Evolutionary conservation across 805 yeast species (phyloP).

Genomic region (Blastobotrys mokoenaii): DNA sequence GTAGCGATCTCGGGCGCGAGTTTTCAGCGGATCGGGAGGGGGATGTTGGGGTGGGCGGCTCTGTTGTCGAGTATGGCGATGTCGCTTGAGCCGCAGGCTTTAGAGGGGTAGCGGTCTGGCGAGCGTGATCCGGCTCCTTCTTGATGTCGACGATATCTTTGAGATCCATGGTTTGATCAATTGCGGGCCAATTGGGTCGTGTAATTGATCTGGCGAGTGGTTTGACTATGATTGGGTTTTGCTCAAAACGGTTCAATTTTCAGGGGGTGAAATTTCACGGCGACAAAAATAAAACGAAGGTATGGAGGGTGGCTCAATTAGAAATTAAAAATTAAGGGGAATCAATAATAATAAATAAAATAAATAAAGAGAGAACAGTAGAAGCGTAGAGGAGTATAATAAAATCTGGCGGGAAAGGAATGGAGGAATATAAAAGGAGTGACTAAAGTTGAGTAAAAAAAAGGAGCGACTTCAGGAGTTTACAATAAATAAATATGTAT

Average conservation of each 20-base stretch:
- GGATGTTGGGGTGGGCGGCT: conserved; percentile 14
- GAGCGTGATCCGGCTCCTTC: too few species aligned
- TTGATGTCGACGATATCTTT: conserved; percentile 13
- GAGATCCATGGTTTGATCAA: conserved; percentile 8
- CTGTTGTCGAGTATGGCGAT: background rate
- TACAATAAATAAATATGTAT: background rate
- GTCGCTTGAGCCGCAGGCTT: background rate
- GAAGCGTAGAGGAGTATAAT: background rate
- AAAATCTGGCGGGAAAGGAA: background rate
- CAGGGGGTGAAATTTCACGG: too few species aligned
- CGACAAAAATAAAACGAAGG: too few species aligned
- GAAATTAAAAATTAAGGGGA: too few species aligned
- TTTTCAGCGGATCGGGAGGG: conserved; percentile 2
- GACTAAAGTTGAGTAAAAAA: conserved; percentile 1
- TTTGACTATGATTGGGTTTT: background rate
- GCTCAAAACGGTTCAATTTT: background rate
- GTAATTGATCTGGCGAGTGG: too few species aligned
- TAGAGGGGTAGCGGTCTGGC: background rate
- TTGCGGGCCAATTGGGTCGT: background rate
- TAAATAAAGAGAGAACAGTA: background rate
- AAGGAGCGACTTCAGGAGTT: background rate
- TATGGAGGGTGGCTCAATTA: too few species aligned
- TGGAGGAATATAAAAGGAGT: background rate
- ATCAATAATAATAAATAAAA: background rate
- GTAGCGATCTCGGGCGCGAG: conserved; percentile 5